A percentile compares a stretch with the other conserved stretches of the same genome.
phyloP scores from a whole-genome alignment of 2,329 filamentous ascomycete species.

The Diaporthe sp. region DNA sequence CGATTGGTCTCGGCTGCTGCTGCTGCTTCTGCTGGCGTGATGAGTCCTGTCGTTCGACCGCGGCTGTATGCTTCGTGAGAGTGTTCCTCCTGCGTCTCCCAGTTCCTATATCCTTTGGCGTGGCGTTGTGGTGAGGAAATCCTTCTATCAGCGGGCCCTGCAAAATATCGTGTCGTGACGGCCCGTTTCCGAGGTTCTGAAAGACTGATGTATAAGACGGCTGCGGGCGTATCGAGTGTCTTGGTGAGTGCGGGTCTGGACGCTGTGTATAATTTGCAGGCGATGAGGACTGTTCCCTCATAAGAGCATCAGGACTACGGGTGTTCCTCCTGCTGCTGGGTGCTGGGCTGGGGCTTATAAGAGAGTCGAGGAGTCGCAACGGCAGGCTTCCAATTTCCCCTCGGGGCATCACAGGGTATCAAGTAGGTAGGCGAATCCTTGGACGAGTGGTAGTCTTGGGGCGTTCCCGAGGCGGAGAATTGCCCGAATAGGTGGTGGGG shows the following conservation, averaged over 20 bases:
- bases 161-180: constrained; percentile 3
- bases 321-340: not conserved
- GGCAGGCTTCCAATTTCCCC: constrained; percentile 23
- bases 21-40: not conserved
- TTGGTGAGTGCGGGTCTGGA: not conserved
- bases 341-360: constrained; percentile 20
- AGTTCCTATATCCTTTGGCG: constrained; percentile 9
- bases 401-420: constrained; percentile 27
- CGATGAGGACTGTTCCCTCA: constrained; percentile 7
- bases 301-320: not conserved
- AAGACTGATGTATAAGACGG: constrained; percentile 18
- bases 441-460: constrained; percentile 4
- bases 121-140: constrained; percentile 31
- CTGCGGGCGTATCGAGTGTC: not conserved
- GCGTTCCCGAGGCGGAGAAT: constrained; percentile 25
- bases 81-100: constrained; percentile 8
- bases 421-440: constrained; percentile 1
- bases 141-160: constrained; percentile 16
- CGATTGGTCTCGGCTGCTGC: not conserved
- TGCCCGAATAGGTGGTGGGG: constrained; percentile 14
- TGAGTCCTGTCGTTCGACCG: not conserved
- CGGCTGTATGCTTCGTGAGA: not conserved
- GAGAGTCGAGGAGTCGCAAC: constrained; percentile 18
- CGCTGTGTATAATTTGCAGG: not conserved
- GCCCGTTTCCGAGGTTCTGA: constrained; percentile 5